phyloP scores from a whole-genome alignment of 1,284 basidiomycete genomes.

The Ustilago loliicola region DNA sequence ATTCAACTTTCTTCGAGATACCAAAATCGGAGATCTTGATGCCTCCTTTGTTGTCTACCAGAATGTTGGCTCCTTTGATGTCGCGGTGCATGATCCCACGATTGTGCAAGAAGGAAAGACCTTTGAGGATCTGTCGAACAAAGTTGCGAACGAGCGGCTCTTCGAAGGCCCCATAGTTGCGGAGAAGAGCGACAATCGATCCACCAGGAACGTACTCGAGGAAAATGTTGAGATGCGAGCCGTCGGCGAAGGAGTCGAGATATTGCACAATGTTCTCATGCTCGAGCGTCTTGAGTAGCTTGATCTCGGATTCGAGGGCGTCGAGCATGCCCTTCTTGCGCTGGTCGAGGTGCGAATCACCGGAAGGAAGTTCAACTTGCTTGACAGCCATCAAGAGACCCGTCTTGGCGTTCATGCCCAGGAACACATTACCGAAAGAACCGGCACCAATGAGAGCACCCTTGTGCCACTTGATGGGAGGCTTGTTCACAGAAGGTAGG shows the following conservation, averaged over 20 bases:
- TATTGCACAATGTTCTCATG: conserved; percentile 99
- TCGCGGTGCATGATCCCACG: conserved; percentile 97
- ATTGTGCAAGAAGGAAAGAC: conserved; percentile 91
- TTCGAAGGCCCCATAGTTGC: conserved; percentile 96
- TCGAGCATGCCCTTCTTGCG: conserved; percentile 94
- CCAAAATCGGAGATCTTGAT: conserved; percentile 99
- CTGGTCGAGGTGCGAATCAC: conserved; percentile 88
- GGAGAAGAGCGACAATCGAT: conserved; percentile 90
- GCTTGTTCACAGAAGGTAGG: conserved; percentile 38
- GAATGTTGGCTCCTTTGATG: conserved; percentile 97
- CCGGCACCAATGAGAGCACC: conserved; percentile 97
- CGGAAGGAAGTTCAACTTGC: conserved; percentile 93
- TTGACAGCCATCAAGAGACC: conserved; percentile 99
- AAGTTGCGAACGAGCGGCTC: conserved; percentile 94
- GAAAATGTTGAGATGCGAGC: conserved; percentile 90
- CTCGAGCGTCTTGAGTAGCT: conserved; percentile 91
- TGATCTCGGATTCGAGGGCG: conserved; percentile 95
- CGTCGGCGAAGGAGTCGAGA: conserved; percentile 73
- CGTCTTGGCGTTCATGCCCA: conserved; percentile 95
- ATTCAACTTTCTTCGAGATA: conserved; percentile 97
- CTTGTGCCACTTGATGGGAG: conserved; percentile 96
- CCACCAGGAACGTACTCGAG: conserved; percentile 98
- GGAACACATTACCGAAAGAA: conserved; percentile 73
- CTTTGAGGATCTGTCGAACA: conserved; percentile 91
- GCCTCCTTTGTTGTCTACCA: conserved; percentile 97